Conservation (phyloP, 257 asterid genomes). For the Voacanga thouarsii region DNA sequence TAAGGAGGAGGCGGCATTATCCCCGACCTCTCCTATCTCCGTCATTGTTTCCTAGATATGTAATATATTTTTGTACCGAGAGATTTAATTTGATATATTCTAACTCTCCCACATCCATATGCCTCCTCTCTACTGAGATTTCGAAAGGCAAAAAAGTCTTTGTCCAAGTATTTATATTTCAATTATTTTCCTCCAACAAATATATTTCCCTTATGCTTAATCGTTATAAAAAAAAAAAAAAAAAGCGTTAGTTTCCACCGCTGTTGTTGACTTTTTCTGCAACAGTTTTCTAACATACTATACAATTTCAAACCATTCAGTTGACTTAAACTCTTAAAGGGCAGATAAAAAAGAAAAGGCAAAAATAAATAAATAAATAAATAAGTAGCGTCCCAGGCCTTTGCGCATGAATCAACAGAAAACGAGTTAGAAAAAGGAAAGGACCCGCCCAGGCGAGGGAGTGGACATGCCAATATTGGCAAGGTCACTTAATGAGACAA, state of each 20-base stretch:
- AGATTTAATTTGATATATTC: no score
- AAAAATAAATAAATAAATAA: no score
- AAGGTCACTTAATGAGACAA: background rate
- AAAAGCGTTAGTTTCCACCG: background rate
- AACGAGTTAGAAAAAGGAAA: background rate
- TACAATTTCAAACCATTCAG: background rate
- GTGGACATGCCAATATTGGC: no score
- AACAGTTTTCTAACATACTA: background rate
- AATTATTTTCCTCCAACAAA: background rate
- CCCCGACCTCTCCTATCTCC: no score
- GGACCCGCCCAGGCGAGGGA: background rate
- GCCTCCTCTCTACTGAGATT: background rate
- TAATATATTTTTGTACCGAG: no score
- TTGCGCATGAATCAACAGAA: background rate
- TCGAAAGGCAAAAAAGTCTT: no score
- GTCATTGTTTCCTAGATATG: no score
- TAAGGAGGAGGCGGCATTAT: no score
- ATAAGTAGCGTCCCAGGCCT: background rate
- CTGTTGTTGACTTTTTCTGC: background rate
- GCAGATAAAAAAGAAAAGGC: no score
- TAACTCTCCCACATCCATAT: no score
- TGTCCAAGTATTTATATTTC: background rate
- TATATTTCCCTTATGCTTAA: no score
- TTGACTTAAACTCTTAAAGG: background rate
- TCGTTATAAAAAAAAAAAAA: no score